A percentile compares a stretch with the other conserved stretches of the same genome.
Evolutionary conservation across 805 yeast genomes (phyloP).

Genomic region (Metschnikowia baotianmanensis): DNA sequence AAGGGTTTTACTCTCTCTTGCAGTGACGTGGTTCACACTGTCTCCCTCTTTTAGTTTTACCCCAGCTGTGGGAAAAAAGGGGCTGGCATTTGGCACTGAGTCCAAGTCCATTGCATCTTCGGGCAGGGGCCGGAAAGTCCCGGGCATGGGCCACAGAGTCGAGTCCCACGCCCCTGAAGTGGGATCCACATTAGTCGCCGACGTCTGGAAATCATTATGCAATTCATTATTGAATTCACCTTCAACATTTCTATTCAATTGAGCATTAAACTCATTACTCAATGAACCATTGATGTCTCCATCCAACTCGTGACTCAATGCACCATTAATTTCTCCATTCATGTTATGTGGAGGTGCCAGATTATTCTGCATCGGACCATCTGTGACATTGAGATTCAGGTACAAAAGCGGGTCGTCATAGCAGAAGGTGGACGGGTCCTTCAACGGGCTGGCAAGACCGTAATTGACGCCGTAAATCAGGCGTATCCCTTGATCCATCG

Average conservation of each 20-base stretch:
- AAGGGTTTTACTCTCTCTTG: no score
- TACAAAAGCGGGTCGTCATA: slow-evolving; percentile 10
- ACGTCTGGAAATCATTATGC: background rate
- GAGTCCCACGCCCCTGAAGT: slow-evolving; percentile 1
- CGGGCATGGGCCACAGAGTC: slow-evolving; percentile 15
- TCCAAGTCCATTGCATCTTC: slow-evolving; percentile 34
- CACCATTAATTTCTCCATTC: no score
- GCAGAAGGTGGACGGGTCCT: slow-evolving; percentile 5
- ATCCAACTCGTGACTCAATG: no score
- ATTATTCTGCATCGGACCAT: no score
- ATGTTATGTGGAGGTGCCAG: no score
- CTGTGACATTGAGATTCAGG: slow-evolving; percentile 2
- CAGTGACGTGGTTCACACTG: no score
- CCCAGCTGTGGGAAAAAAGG: background rate
- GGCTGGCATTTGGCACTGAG: slow-evolving; percentile 29
- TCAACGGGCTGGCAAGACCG: slow-evolving; percentile 7
- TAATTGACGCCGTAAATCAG: background rate
- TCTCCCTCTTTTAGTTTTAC: no score
- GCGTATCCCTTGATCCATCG: no score
- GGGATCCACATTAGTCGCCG: background rate
- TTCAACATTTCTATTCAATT: no score
- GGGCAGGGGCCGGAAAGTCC: slow-evolving; percentile 9
- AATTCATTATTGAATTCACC: no score
- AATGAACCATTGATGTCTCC: no score
- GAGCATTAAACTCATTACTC: no score